Percentiles rank a stretch among this genome's conserved stretches.
These are phyloP conservation scores for Baudoinia panamericana DNA, from an alignment of 495 filamentous ascomycete genomes.

Conservation along the genomic window DNA sequence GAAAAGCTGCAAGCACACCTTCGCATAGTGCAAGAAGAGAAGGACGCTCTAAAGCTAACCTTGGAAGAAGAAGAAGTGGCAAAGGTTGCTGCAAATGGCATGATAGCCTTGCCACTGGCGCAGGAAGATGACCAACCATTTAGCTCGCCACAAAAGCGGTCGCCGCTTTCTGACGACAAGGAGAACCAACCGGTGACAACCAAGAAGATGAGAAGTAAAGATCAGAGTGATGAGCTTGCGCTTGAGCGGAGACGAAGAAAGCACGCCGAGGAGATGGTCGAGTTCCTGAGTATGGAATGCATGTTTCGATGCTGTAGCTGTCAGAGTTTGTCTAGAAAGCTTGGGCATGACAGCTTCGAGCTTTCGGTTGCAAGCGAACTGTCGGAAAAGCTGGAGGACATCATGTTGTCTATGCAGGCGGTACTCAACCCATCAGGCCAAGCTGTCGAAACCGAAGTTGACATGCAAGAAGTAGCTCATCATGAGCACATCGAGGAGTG, in stretches of 20 bases:
- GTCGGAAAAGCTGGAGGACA: slow-evolving; percentile 20
- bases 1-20: slow-evolving; percentile 49
- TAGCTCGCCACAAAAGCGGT: slow-evolving; percentile 26
- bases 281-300: slow-evolving; percentile 78
- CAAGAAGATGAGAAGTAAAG: slow-evolving; percentile 33
- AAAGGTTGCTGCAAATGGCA: slow-evolving; percentile 50
- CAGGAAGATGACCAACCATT: slow-evolving; percentile 29
- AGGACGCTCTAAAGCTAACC: slow-evolving; percentile 51
- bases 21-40: slow-evolving; percentile 54
- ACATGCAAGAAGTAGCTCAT: background rate
- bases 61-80: slow-evolving; percentile 47
- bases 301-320: slow-evolving; percentile 59
- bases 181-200: slow-evolving; percentile 26
- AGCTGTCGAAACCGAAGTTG: slow-evolving; percentile 2
- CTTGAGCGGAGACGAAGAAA: slow-evolving; percentile 52
- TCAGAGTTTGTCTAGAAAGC: slow-evolving; percentile 38
- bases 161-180: slow-evolving; percentile 27
- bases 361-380: background rate
- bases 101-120: slow-evolving; percentile 41
- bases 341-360: slow-evolving; percentile 23
- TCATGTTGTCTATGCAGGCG: slow-evolving; percentile 20
- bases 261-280: slow-evolving; percentile 55
- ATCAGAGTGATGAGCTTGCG: slow-evolving; percentile 47
- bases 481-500: background rate
- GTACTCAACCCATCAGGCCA: slow-evolving; percentile 11